A percentile compares a stretch with the other conserved stretches of the same genome.
Evolutionary conservation across 2,329 filamentous ascomycete species (phyloP).

Genomic region (Epichloe coenophiala): DNA sequence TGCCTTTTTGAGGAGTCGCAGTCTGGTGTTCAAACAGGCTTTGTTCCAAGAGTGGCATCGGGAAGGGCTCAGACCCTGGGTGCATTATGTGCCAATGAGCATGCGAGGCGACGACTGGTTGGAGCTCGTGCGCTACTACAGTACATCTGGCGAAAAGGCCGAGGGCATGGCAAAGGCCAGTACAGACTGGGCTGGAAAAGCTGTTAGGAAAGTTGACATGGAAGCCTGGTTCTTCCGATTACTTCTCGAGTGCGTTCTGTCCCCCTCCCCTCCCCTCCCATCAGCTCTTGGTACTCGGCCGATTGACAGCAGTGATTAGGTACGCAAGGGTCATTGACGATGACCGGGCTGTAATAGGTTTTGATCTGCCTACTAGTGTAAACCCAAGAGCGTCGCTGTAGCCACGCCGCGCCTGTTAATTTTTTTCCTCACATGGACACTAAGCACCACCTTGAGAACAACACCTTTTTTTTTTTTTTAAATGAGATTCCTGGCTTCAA

Average conservation of each 20-base stretch:
- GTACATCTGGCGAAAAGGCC: conserved; percentile 43
- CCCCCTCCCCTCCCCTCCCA: not conserved
- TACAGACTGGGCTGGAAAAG: conserved; percentile 57
- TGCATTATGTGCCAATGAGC: conserved; percentile 79
- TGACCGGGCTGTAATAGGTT: conserved; percentile 45
- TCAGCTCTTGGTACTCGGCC: not conserved
- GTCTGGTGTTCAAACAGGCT: conserved; percentile 79
- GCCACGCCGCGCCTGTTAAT: not conserved
- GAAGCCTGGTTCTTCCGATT: conserved; percentile 57
- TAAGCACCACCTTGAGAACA: not conserved
- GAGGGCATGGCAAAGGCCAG: conserved; percentile 52
- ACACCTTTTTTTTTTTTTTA: no score
- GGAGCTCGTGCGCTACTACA: conserved; percentile 63
- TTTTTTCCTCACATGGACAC: not conserved
- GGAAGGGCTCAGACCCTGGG: conserved; percentile 86
- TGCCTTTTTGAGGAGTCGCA: conserved; percentile 76
- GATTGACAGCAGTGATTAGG: conserved; percentile 19
- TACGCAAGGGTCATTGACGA: conserved; percentile 55
- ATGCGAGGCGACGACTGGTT: conserved; percentile 75
- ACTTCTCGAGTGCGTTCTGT: conserved; percentile 45
- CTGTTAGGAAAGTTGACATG: conserved; percentile 57
- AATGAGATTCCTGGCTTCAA: no score
- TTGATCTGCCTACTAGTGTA: conserved; percentile 16
- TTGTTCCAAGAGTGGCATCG: conserved; percentile 92
- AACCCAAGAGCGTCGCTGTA: not conserved